These are phyloP conservation scores for Saccharomycopsis fodiens DNA, from an alignment of 805 yeast genomes.

Conservation along the genomic window DNA sequence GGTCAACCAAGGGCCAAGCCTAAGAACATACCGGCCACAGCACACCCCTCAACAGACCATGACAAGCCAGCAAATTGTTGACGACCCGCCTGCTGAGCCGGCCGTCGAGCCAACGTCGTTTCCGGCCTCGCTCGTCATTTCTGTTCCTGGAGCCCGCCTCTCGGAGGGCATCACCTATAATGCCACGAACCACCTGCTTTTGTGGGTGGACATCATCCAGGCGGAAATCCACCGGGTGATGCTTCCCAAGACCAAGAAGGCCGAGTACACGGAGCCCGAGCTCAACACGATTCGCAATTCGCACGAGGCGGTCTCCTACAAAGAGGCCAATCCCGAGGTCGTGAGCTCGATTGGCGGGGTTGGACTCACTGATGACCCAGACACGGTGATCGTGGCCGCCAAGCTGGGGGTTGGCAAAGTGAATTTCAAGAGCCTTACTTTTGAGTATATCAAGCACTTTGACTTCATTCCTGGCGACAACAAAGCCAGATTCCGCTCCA, in stretches of 20 bases:
- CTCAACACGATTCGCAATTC: conserved; percentile 15
- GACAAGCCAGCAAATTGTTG: no score
- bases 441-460: conserved; percentile 34
- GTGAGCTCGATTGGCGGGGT: conserved; percentile 51
- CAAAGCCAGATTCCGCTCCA: conserved; percentile 44
- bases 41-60: no score
- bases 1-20: no score
- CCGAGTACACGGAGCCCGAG: conserved; percentile 12
- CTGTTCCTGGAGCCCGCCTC: conserved; percentile 34
- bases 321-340: conserved; percentile 6
- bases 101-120: not conserved
- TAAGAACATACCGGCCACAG: no score
- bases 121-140: conserved; percentile 23
- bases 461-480: conserved; percentile 29
- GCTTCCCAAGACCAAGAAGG: conserved; percentile 19
- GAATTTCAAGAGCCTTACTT: conserved; percentile 33
- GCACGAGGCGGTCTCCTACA: conserved; percentile 15
- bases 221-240: conserved; percentile 34
- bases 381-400: conserved; percentile 52
- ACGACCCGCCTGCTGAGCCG: no score
- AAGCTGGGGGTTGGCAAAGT: conserved; percentile 57
- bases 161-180: conserved; percentile 52
- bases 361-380: conserved; percentile 52
- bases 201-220: conserved; percentile 40
- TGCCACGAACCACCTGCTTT: conserved; percentile 37